These are phyloP conservation scores for Ganoderma multipileum DNA, from an alignment of 1,284 basidiomycete genomes.

Conservation along the genomic window DNA sequence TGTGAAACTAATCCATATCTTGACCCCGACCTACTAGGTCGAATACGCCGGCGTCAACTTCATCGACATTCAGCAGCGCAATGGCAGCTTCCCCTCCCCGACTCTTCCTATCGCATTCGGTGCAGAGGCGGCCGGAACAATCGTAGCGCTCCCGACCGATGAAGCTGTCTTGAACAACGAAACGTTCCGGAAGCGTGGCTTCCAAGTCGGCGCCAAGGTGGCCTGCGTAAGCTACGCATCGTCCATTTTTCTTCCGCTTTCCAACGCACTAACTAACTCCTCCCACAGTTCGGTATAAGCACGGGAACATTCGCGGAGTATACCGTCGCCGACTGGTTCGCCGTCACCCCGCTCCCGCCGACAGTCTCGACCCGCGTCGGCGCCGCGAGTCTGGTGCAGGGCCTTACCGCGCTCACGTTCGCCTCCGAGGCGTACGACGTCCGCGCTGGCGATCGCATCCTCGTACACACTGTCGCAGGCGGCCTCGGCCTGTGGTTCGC, in stretches of 20 bases:
- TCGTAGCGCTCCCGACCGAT: constrained; percentile 77
- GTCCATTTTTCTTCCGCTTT: no score
- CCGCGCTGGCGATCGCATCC: constrained; percentile 74
- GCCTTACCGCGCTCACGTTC: constrained; percentile 82
- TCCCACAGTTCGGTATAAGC: constrained; percentile 46
- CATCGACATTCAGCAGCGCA: constrained; percentile 69
- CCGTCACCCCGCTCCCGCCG: constrained; percentile 63
- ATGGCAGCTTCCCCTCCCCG: constrained; percentile 63
- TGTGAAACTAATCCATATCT: not conserved
- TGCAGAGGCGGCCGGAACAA: constrained; percentile 79
- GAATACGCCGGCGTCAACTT: constrained; percentile 83
- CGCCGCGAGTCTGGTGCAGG: constrained; percentile 60
- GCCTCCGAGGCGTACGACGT: constrained; percentile 87
- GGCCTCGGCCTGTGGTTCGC: constrained; percentile 70
- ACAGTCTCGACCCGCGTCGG: constrained; percentile 68
- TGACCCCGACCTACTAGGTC: constrained; percentile 45
- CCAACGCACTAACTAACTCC: not conserved
- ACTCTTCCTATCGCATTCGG: constrained; percentile 81
- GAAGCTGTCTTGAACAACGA: constrained; percentile 56
- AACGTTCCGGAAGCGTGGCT: constrained; percentile 64
- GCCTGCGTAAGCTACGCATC: constrained; percentile 56
- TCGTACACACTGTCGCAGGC: constrained; percentile 94
- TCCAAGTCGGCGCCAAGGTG: constrained; percentile 66
- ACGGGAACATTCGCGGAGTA: constrained; percentile 42
- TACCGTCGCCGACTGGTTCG: constrained; percentile 35